phyloP scores from a whole-genome alignment of 768 basidiomycete genomes.

The Pisolithus orientalis region DNA sequence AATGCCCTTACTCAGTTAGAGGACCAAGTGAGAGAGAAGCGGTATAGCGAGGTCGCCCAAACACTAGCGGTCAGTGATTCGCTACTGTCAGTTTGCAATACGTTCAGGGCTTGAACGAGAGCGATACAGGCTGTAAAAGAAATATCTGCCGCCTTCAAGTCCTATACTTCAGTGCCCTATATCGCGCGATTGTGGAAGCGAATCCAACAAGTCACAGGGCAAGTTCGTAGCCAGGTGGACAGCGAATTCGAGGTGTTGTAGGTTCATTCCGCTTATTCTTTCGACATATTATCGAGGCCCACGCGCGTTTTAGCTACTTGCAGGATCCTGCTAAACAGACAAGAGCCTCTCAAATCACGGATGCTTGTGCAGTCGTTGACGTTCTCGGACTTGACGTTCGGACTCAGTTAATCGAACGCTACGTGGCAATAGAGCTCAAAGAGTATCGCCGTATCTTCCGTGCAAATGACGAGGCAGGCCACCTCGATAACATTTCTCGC shows the following conservation, averaged over 20 bases:
- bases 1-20: slow-evolving; percentile 80
- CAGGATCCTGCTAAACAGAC: slow-evolving; percentile 68
- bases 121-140: slow-evolving; percentile 74
- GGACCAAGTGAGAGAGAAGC: slow-evolving; percentile 67
- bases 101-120: neutral
- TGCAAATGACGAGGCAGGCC: slow-evolving; percentile 89
- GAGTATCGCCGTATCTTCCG: slow-evolving; percentile 97
- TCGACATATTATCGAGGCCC: neutral
- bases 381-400: slow-evolving; percentile 83
- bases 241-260: slow-evolving; percentile 91
- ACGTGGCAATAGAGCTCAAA: slow-evolving; percentile 83
- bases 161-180: slow-evolving; percentile 68
- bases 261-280: slow-evolving; percentile 24
- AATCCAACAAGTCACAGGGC: slow-evolving; percentile 78
- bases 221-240: slow-evolving; percentile 74
- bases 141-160: slow-evolving; percentile 73
- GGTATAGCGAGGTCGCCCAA: slow-evolving; percentile 79
- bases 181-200: slow-evolving; percentile 75
- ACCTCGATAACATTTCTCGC: slow-evolving; percentile 88
- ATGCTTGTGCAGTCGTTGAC: slow-evolving; percentile 87
- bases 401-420: slow-evolving; percentile 76
- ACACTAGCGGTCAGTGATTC: slow-evolving; percentile 61
- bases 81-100: neutral
- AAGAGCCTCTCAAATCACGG: slow-evolving; percentile 59
- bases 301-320: slow-evolving; percentile 52